Evolutionary conservation across 208 protist genomes (phyloP).

Genomic region (Herpetomonas samuelpessoai): DNA sequence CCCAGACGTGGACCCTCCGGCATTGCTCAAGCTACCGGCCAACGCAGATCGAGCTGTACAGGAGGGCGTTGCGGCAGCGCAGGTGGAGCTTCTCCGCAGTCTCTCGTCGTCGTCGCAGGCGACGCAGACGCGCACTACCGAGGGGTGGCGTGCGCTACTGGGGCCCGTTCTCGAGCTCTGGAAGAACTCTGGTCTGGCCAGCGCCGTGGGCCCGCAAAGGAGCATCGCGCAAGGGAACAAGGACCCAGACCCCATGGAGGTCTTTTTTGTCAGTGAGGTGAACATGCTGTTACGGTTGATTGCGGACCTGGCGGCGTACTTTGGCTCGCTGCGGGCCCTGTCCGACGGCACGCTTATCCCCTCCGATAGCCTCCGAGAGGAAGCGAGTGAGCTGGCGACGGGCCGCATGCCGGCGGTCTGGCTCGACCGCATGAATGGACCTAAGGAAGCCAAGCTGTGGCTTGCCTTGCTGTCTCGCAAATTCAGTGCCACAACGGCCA

Average conservation of each 20-base stretch:
- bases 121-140: slow-evolving; percentile 40
- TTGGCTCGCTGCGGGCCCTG: slow-evolving; percentile 64
- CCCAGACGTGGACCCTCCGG: slow-evolving; percentile 67
- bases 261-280: slow-evolving; percentile 92
- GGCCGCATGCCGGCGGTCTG: slow-evolving; percentile 85
- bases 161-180: slow-evolving; percentile 84
- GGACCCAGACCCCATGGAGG: slow-evolving; percentile 75
- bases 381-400: slow-evolving; percentile 78
- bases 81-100: slow-evolving; percentile 74
- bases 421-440: slow-evolving; percentile 87
- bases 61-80: slow-evolving; percentile 42
- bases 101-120: slow-evolving; percentile 30
- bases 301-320: slow-evolving; percentile 49
- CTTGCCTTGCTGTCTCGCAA: slow-evolving; percentile 67
- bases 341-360: slow-evolving; percentile 88
- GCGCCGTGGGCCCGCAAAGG: slow-evolving; percentile 9
- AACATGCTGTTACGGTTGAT: slow-evolving; percentile 64
- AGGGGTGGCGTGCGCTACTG: slow-evolving; percentile 81
- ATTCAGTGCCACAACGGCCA: slow-evolving; percentile 42
- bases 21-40: slow-evolving; percentile 89
- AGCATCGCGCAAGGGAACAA: slow-evolving; percentile 13
- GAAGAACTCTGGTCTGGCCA: slow-evolving; percentile 42
- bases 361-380: slow-evolving; percentile 43
- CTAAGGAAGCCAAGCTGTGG: slow-evolving; percentile 75
- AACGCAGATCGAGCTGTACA: slow-evolving; percentile 94